Evolutionary conservation across 768 basidiomycete species (phyloP).

Genomic region (Goffeauzyma gilvescens): DNA sequence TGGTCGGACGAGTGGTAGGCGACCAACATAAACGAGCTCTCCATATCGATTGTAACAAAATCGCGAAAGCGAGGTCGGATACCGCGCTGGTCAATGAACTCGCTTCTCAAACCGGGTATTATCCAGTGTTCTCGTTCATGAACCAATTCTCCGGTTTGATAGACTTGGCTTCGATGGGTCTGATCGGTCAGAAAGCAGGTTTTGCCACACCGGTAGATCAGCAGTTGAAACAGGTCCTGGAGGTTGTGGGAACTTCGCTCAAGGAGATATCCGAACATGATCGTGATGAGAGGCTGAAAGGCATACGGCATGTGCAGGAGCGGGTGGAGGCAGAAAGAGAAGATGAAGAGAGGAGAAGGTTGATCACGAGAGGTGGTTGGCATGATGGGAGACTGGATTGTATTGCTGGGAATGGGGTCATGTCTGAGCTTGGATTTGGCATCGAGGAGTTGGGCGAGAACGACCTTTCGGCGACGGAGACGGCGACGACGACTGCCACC

Average conservation of each 20-base stretch:
- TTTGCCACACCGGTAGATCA: constrained; percentile 58
- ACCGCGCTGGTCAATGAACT: constrained; percentile 47
- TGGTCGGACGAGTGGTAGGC: constrained; percentile 30
- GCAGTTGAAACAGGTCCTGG: constrained; percentile 67
- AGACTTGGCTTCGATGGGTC: constrained; percentile 74
- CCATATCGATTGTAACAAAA: constrained; percentile 62
- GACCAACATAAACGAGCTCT: constrained; percentile 36
- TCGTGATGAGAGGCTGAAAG: constrained; percentile 29
- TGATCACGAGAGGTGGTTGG: constrained; percentile 49
- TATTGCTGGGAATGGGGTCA: constrained; percentile 66
- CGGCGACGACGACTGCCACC: constrained; percentile 14
- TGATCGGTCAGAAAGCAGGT: constrained; percentile 96
- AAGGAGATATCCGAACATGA: constrained; percentile 40
- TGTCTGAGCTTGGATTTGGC: constrained; percentile 67
- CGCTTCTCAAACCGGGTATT: constrained; percentile 50
- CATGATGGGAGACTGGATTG: constrained; percentile 75
- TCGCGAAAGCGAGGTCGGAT: constrained; percentile 46
- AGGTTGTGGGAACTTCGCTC: constrained; percentile 55
- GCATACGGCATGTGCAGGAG: constrained; percentile 34
- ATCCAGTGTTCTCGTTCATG: constrained; percentile 70
- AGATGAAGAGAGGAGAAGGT: constrained; percentile 30
- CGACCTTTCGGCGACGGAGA: constrained; percentile 23
- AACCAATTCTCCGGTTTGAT: constrained; percentile 63
- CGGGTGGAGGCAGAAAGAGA: constrained; percentile 33
- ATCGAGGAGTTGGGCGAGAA: constrained; percentile 42